These are phyloP conservation scores for Cenchrus americanus DNA, from an alignment of 176 grass and related monocot genomes.

Conservation along the genomic window DNA sequence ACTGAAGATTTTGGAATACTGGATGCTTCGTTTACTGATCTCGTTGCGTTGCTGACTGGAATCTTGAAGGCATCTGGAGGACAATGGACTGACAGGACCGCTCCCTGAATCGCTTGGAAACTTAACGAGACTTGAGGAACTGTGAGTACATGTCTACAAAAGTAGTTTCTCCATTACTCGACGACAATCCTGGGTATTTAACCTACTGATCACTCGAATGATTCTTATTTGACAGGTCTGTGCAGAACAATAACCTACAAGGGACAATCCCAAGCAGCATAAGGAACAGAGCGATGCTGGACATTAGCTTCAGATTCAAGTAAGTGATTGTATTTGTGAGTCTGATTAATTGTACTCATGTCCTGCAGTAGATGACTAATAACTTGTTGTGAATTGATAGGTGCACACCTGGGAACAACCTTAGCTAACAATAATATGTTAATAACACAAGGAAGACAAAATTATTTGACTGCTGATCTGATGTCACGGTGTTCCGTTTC, in stretches of 20 bases:
- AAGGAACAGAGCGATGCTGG: slow-evolving; percentile 38
- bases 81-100: slow-evolving; percentile 62
- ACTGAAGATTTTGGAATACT: neutral
- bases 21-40: neutral
- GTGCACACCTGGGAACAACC: slow-evolving; percentile 59
- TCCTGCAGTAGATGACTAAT: neutral
- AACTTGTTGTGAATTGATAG: slow-evolving; percentile 40
- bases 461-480: neutral
- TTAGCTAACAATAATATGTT: slow-evolving; percentile 26
- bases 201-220: neutral
- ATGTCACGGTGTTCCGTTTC: neutral
- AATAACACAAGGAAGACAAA: neutral
- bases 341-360: neutral
- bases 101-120: slow-evolving; percentile 62
- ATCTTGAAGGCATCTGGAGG: slow-evolving; percentile 80
- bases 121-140: slow-evolving; percentile 56
- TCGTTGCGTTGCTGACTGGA: slow-evolving; percentile 36
- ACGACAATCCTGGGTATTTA: neutral
- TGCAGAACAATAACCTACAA: slow-evolving; percentile 71
- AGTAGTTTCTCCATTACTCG: neutral
- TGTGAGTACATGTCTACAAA: slow-evolving; percentile 52
- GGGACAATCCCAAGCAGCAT: slow-evolving; percentile 61
- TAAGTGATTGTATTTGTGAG: slow-evolving; percentile 35
- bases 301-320: slow-evolving; percentile 45
- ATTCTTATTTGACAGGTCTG: slow-evolving; percentile 52